Evolutionary conservation across 2,329 filamentous ascomycete species (phyloP), one percentile per base, ranked within the genome.

Genomic region (Xylariaceae sp.): DNA sequence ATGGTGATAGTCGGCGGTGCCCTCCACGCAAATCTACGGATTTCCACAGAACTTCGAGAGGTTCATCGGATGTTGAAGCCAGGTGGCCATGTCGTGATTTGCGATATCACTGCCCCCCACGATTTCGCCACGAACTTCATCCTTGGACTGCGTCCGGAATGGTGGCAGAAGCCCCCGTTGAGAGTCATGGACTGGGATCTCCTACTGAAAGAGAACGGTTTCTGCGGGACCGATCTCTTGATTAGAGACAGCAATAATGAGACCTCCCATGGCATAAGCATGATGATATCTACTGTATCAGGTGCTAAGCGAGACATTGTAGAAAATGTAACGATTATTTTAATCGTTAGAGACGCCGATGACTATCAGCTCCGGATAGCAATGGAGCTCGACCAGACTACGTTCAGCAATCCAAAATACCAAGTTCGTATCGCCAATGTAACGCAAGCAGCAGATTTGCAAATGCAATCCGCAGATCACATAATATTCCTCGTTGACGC

Each of bases 271-370:
- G 44, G 50, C 18, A 51, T 50, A 28, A 62, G 59, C 41, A 59
- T 63, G 17, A 58, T 64, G 0, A 50, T 63, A 1, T 56, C 59
- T 7, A 61, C 52, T 16, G 57, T 55, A 22, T 45, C n/a, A n/a
- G n/a, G n/a, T n/a, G n/a, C n/a, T n/a, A n/a, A n/a, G n/a, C n/a
- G n/a, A n/a, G n/a, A n/a, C n/a, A n/a, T n/a, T n/a, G n/a, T n/a
- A n/a, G n/a, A n/a, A n/a, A n/a, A n/a, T n/a, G n/a, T n/a, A n/a
- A n/a, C n/a, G n/a, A n/a, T n/a, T n/a, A n/a, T n/a, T n/a, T n/a
- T n/a, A n/a, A n/a, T n/a, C n/a, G n/a, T n/a, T n/a, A n/a, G n/a
- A n/a, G n/a, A n/a, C n/a, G n/a, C n/a, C n/a, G n/a, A n/a, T n/a
- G n/a, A n/a, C n/a, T n/a, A n/a, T n/a, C n/a, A n/a, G n/a, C n/a